Evolutionary conservation across 1,284 basidiomycete species (phyloP).

Genomic region (Neolentinus lepideus): DNA sequence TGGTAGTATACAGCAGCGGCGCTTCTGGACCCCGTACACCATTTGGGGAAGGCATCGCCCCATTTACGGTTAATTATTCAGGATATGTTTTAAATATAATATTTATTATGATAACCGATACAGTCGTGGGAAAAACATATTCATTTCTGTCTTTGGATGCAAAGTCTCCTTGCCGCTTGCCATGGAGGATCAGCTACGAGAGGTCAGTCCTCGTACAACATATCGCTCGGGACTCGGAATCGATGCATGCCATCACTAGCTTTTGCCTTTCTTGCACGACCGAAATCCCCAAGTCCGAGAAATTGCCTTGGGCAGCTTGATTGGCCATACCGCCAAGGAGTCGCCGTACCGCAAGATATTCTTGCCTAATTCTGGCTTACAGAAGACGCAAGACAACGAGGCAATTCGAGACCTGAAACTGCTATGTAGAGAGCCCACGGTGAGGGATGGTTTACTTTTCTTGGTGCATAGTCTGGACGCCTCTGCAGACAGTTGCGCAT

Average conservation of each 20-base stretch:
- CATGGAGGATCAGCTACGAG: slow-evolving; percentile 54
- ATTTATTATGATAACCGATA: too few species aligned
- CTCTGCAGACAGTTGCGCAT: slow-evolving; percentile 77
- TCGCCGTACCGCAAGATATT: slow-evolving; percentile 73
- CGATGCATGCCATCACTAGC: slow-evolving; percentile 30
- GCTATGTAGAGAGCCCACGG: slow-evolving; percentile 73
- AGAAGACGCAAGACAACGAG: slow-evolving; percentile 58
- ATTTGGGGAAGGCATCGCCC: too few species aligned
- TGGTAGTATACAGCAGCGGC: slow-evolving; percentile 4
- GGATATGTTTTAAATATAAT: too few species aligned
- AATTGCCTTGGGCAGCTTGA: slow-evolving; percentile 78
- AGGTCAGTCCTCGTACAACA: slow-evolving; percentile 31
- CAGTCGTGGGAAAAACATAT: too few species aligned
- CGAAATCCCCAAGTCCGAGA: slow-evolving; percentile 84
- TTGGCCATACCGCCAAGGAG: slow-evolving; percentile 72
- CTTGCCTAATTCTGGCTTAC: slow-evolving; percentile 53
- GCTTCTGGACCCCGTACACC: background rate
- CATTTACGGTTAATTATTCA: too few species aligned
- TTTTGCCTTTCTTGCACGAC: slow-evolving; percentile 83
- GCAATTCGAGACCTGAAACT: slow-evolving; percentile 74
- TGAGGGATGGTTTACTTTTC: slow-evolving; percentile 41
- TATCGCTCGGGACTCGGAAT: slow-evolving; percentile 7
- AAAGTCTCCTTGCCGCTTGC: slow-evolving; percentile 4
- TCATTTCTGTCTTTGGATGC: too few species aligned
- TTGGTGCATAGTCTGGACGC: slow-evolving; percentile 8